Base-by-base conservation (phyloP, 2,329 filamentous ascomycete genomes). In the Sarocladium kiliense region DNA sequence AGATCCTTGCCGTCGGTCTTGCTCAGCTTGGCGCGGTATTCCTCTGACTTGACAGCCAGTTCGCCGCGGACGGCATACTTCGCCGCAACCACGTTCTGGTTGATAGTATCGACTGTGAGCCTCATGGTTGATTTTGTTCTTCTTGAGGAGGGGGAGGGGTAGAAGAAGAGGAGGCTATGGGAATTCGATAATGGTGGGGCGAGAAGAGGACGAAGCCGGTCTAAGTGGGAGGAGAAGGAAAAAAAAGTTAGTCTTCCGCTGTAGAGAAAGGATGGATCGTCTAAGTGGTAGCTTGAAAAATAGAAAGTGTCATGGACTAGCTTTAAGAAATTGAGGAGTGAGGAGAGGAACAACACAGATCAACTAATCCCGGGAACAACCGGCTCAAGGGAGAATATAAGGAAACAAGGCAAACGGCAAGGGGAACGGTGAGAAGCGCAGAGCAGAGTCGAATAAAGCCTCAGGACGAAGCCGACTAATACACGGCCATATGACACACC, bases 31-130 rank as follows among this genome's bases (percentile, higher is more conserved):
- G 87, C 86, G 58, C 93, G 87, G 76, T 93, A 96, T 72, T 91
- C 82, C 76, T 99, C 94, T 14, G 91, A 94, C 75, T 89, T 91
- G 70, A 95, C 88, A 56, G 94, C 93, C 60, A 99, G 84, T 74
- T 97, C 94, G 67, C 94, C 94, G 64, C 94, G 90, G 56, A 99
- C 94, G 63, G 94, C 94, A 77, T 99, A 99, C 76, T 96, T 86
- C 67, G 94, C 94, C 59, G 85, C 84, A 68, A 86, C 85, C 62
- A 97, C 83, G 71, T 94, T 82, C 51, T 85, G 89, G 77, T 97
- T 99, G 79, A 99, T 96, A 77, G 94, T 96, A 72, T 90, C 80
- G 66, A 89, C 78, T 65, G 80, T 88, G 63, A 99, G 79, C 60
- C 76, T 69, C 63, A 72, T 71, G 60, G 66, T 71, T 53, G 69